These are phyloP conservation scores for Lecanicillium sp. DNA, from an alignment of 2,329 filamentous ascomycete species.

Conservation along the genomic window DNA sequence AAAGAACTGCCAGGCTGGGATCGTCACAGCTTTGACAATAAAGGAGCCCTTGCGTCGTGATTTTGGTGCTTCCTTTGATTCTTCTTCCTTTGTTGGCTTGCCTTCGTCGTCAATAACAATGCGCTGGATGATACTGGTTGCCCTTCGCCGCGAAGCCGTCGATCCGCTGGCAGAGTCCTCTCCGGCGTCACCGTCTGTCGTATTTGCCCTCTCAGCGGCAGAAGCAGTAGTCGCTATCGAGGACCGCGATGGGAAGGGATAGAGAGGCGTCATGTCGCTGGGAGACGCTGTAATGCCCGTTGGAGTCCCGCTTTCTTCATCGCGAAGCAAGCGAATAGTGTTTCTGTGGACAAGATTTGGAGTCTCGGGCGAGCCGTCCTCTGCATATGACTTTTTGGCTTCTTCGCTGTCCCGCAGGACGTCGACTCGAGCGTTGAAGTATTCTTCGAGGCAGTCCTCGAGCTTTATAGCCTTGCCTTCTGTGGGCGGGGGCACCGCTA, in stretches of 20 bases:
- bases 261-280: constrained; percentile 18
- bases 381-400: constrained; percentile 34
- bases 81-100: constrained; percentile 32
- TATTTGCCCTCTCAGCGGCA: constrained; percentile 1
- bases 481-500: constrained; percentile 74
- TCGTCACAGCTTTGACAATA: constrained; percentile 73
- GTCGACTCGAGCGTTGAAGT: constrained; percentile 91
- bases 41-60: constrained; percentile 37
- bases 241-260: constrained; percentile 3
- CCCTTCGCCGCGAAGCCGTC: constrained; percentile 19
- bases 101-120: constrained; percentile 45
- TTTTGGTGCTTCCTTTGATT: constrained; percentile 32
- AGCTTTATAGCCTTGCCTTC: constrained; percentile 66
- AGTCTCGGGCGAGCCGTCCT: constrained; percentile 17
- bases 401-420: constrained; percentile 65
- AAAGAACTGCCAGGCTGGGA: constrained; percentile 97
- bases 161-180: background rate
- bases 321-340: constrained; percentile 25
- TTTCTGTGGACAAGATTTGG: constrained; percentile 20
- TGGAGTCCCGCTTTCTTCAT: constrained; percentile 22
- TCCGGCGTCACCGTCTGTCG: background rate
- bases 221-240: constrained; percentile 5
- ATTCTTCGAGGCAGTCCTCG: constrained; percentile 86
- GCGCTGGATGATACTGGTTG: constrained; percentile 54
- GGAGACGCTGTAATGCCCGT: constrained; percentile 26